Percentiles rank a stretch among this genome's conserved stretches.
These are phyloP conservation scores for Pichia paraexigua DNA, from an alignment of 805 yeast species.

Conservation along the genomic window DNA sequence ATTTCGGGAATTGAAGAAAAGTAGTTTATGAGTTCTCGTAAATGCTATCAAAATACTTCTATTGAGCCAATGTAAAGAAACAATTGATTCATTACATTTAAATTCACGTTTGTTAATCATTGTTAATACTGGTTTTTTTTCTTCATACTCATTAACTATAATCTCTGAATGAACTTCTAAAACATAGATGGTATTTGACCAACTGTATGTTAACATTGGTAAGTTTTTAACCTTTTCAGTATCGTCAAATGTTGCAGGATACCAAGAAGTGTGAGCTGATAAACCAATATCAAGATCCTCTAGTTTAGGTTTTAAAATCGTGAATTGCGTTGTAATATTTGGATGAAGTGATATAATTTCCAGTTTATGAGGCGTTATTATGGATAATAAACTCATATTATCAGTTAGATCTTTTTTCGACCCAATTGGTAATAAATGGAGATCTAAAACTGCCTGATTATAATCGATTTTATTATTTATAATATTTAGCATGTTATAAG, in stretches of 20 bases:
- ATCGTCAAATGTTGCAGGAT: conserved; percentile 37
- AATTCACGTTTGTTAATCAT: conserved; percentile 36
- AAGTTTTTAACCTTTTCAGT: conserved; percentile 21
- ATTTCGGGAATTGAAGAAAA: conserved; percentile 34
- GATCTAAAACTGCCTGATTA: conserved; percentile 29
- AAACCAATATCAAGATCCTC: conserved; percentile 24
- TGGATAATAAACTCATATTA: conserved; percentile 48
- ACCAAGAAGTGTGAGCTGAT: conserved; percentile 54
- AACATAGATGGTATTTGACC: conserved; percentile 55
- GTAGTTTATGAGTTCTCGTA: conserved; percentile 38
- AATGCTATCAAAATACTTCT: conserved; percentile 32
- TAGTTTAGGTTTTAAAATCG: conserved; percentile 39
- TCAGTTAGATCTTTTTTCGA: conserved; percentile 40
- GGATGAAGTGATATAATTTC: conserved; percentile 50
- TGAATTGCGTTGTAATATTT: conserved; percentile 44
- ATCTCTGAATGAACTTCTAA: conserved; percentile 29
- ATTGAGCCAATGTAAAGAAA: conserved; percentile 51
- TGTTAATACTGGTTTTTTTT: conserved; percentile 20
- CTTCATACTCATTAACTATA: conserved; percentile 19
- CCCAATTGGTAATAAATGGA: conserved; percentile 54
- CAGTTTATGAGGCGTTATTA: conserved; percentile 44
- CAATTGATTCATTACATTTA: conserved; percentile 41
- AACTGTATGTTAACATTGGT: conserved; percentile 57
- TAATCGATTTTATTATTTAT: conserved; percentile 2
- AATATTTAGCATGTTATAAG: conserved; percentile 22